These are phyloP conservation scores for Xylariaceae sp. DNA, from an alignment of 2,329 filamentous ascomycete species.

Conservation along the genomic window DNA sequence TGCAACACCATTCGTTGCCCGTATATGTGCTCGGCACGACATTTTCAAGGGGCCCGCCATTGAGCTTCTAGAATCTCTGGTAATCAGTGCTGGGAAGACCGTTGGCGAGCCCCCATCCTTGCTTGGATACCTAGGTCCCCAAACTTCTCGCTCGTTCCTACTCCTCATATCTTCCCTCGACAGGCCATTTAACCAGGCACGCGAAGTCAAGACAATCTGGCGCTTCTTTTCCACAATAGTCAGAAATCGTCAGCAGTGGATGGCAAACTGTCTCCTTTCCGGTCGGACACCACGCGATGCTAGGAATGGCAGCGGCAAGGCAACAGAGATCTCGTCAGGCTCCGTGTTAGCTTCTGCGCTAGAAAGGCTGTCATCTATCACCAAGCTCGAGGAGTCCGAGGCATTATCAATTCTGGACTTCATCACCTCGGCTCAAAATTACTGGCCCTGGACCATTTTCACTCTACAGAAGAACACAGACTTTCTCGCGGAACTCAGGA, in stretches of 20 bases:
- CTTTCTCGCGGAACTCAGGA: conserved; percentile 65
- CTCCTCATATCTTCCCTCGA: conserved; percentile 70
- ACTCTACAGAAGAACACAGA: conserved; percentile 64
- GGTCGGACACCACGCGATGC: conserved; percentile 76
- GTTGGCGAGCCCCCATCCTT: conserved; percentile 81
- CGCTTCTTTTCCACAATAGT: conserved; percentile 79
- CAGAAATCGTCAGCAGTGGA: conserved; percentile 88
- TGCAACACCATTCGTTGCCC: conserved; percentile 65
- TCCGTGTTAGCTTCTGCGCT: conserved; percentile 72
- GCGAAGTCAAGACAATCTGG: conserved; percentile 68
- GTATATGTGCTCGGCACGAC: conserved; percentile 65
- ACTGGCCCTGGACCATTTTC: conserved; percentile 91
- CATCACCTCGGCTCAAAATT: conserved; percentile 79
- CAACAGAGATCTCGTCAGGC: conserved; percentile 40
- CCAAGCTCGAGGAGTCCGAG: conserved; percentile 54
- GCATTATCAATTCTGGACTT: conserved; percentile 77
- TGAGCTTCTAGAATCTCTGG: conserved; percentile 63
- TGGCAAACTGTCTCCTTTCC: conserved; percentile 86
- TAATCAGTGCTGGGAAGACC: conserved; percentile 59
- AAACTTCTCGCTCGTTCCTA: conserved; percentile 78
- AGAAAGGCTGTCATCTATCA: conserved; percentile 59
- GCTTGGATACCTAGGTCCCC: conserved; percentile 79
- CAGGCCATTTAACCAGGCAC: conserved; percentile 59
- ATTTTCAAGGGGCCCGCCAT: conserved; percentile 59
- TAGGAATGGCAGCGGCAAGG: conserved; percentile 48